Evolutionary conservation across 2,329 filamentous ascomycete species (phyloP), one percentile per base, ranked within the genome.

Genomic region (Diaporthe citri): DNA sequence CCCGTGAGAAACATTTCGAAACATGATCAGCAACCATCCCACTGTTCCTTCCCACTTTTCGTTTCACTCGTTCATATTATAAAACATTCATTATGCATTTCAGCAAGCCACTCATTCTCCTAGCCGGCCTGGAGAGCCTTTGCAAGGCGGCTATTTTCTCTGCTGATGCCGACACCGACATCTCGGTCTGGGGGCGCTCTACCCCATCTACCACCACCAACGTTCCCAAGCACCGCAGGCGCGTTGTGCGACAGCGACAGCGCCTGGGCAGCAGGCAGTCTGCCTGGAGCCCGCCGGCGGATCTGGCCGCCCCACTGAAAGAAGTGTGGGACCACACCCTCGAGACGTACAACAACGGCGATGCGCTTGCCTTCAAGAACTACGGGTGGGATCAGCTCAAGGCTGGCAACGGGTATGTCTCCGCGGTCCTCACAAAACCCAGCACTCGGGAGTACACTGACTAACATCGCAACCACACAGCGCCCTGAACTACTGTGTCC

Each of bases 401-500:
- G 43, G 62, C 62, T 1, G 51, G 22, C 62, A 51, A 67, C 5
- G 62, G 62, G 62, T 67, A 67, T 52, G 62, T 52, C 7, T 17
- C 34, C 8, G 7, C 8, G 34, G 34, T 36, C 8, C 8, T 9
- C 34, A 36, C 34, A 36, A 8, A 46, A 12, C 17, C 31, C 22
- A 57, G 7, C 3, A 57, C 3, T 12, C 17, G 2, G 5, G 20
- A 36, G 9, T n/a, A 3, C 7, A 36, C 34, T n/a, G 56, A 41
- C 34, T 48, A 8, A 34, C 12, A 13, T 25, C 5, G 15, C 1
- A 36, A 34, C 2, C 1, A 36, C 1, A 4, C 8, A 67, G 62
- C 4, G 43, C 62, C 12, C 28, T 85, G 76, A 83, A 84, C 76
- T 82, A 84, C 78, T 87, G 85, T 71, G 85, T 87, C 9, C 82